Conservation (phyloP, 164 flowering plant genomes). For the Tinospora cordifolia region DNA sequence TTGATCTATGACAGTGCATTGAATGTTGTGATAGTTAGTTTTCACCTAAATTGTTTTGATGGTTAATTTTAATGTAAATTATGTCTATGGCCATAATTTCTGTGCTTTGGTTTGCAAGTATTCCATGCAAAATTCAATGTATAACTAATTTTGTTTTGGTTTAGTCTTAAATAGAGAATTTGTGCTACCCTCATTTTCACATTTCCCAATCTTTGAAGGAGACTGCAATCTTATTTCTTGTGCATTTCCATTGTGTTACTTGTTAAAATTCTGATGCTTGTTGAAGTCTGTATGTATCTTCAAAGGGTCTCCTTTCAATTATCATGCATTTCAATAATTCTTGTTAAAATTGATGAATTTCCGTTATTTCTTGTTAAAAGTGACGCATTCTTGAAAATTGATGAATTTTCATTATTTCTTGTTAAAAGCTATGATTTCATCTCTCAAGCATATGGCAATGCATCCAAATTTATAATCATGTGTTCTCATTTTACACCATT, state of each 20-base stretch:
- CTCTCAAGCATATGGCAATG: neutral
- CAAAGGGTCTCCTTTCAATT: too few species aligned
- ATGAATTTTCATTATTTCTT: neutral
- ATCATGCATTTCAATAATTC: neutral
- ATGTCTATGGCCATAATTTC: neutral
- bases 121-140: neutral
- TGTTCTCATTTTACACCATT: too few species aligned
- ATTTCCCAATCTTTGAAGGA: neutral
- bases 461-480: too few species aligned
- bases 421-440: neutral
- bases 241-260: neutral
- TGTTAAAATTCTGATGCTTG: neutral
- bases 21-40: too few species aligned
- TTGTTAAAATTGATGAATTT: neutral
- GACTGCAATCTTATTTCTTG: neutral
- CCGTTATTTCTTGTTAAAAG: neutral
- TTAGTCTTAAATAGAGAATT: neutral
- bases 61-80: neutral
- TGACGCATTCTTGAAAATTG: neutral
- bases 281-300: too few species aligned
- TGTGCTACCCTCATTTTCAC: neutral
- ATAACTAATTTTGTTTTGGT: neutral
- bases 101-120: neutral
- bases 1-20: neutral
- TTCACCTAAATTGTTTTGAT: neutral